Base-by-base conservation (phyloP, 768 basidiomycete species). In the Termitomyces sp. region DNA sequence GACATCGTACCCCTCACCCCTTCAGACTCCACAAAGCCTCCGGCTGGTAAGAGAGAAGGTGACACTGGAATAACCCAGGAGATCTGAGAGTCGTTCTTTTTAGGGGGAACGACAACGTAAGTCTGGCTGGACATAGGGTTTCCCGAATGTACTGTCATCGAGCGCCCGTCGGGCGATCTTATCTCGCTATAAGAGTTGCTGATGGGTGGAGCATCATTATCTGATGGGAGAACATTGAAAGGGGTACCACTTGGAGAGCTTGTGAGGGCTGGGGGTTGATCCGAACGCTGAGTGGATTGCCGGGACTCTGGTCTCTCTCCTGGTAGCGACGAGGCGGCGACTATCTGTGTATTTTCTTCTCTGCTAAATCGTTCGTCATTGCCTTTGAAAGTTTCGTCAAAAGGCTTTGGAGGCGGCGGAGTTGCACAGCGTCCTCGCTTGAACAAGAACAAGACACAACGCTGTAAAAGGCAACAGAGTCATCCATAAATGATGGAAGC, bases 121-220 rank as follows among this genome's bases (percentile, higher is more conserved):
- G 10, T 53, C 35, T 57, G 56, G 39, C 25, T 40, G 5, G 56
- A 52, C 27, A 52, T 48, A 38, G 39, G 6, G n/a, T 53, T 53
- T 27, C 10, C n/a, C 9, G 38, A 33, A n/a, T 42, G 12, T 0
- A 47, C 33, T 41, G n/a, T n/a, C n/a, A n/a, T n/a, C n/a, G n/a
- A n/a, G n/a, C n/a, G n/a, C n/a, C n/a, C n/a, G n/a, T n/a, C n/a
- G n/a, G n/a, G n/a, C n/a, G n/a, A n/a, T n/a, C n/a, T n/a, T n/a
- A n/a, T n/a, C n/a, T n/a, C n/a, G n/a, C n/a, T n/a, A n/a, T n/a
- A n/a, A n/a, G n/a, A n/a, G n/a, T 46, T 25, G 32, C 49, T 42
- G 1, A 51, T 46, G 18, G 50, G 41, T n/a, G 20, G 4, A 31
- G 16, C 1, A 31, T 18, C 50, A 20, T 41, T 39, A 10, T 33